Evolutionary conservation across 1,139 yeast species (phyloP), one percentile per base, ranked within the genome.

Genomic region (Suhomyces anneliseae): DNA sequence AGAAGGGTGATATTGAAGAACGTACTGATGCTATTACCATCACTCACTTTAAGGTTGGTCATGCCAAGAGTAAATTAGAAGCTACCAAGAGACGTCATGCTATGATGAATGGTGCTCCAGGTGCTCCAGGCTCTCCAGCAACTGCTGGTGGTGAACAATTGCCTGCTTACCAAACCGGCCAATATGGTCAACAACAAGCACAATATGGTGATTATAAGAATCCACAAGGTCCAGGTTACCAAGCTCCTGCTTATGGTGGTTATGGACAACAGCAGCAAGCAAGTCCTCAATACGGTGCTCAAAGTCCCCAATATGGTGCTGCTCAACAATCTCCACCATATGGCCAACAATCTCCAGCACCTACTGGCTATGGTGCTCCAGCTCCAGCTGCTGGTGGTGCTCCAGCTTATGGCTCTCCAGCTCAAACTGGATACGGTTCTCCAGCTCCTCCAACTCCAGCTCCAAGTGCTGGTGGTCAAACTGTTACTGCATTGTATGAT

Each of bases 1-100:
- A 93, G 73, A 85, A 95, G 64, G 99, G 98, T 34, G 85, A 90
- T 57, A 81, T 92, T 48, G 96, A 90, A 63, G 97, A 92, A 60
- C 85, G 81, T 60, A 77, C 97, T 1, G 98, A 92, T 62, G 84
- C 87, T 1, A 82, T 93, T 57, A 86, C 90, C 15, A 81, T 93
- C 50, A 88, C 97, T 3, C 95, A 89, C 61, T 93, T 93, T 76
- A 87, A 88, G 59, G 78, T 88, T 11, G 96, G 96, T 12, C 95
- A 87, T 60, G 95, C 96, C 12, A 88, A 86, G 70, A 70, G 80
- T 49, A 92, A 89, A 67, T 73, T 92, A 51, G 97, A 90, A 56
- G 79, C 89, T 63, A 86, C 96, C 12, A 85, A 81, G 66, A 83
- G 86, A 68, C 79, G 90, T 57, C 88, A 83, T 58, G 92, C 85